Conservation (phyloP, 805 yeast genomes). For the Starmerella vitae region DNA sequence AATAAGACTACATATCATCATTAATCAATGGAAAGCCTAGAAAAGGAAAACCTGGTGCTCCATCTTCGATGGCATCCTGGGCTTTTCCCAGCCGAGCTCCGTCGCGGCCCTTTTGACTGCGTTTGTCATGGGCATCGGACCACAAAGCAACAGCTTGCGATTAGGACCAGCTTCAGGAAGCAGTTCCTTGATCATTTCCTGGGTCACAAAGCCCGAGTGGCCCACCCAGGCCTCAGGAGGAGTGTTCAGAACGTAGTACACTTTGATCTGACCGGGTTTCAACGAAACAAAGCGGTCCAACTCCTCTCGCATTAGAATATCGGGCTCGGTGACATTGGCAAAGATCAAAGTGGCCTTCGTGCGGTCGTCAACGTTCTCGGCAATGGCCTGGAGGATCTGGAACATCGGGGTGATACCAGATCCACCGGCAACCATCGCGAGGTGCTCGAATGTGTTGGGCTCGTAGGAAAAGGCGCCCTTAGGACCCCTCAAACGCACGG, state of each 20-base stretch:
- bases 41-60: slow-evolving; percentile 87
- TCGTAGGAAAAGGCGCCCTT: slow-evolving; percentile 75
- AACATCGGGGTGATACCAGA: slow-evolving; percentile 88
- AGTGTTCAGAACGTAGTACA: slow-evolving; percentile 63
- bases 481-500: slow-evolving; percentile 59
- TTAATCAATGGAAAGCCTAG: slow-evolving; percentile 26
- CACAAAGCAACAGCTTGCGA: slow-evolving; percentile 69
- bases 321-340: slow-evolving; percentile 69
- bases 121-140: slow-evolving; percentile 86
- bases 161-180: slow-evolving; percentile 50
- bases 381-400: slow-evolving; percentile 73
- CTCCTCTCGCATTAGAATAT: slow-evolving; percentile 68
- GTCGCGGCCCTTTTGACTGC: slow-evolving; percentile 71
- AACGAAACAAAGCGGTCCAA: slow-evolving; percentile 49
- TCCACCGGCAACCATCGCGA: slow-evolving; percentile 94
- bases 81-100: slow-evolving; percentile 63
- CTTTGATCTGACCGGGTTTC: slow-evolving; percentile 34
- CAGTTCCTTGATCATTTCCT: slow-evolving; percentile 49
- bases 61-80: slow-evolving; percentile 76
- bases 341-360: slow-evolving; percentile 64
- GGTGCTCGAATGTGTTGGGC: slow-evolving; percentile 58
- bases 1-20: neutral
- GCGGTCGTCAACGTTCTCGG: slow-evolving; percentile 59
- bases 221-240: slow-evolving; percentile 64
- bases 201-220: slow-evolving; percentile 65